Percentiles rank a stretch among this genome's conserved stretches.
Conservation (phyloP, 805 yeast species). For the Hanseniaspora taiwanica region DNA sequence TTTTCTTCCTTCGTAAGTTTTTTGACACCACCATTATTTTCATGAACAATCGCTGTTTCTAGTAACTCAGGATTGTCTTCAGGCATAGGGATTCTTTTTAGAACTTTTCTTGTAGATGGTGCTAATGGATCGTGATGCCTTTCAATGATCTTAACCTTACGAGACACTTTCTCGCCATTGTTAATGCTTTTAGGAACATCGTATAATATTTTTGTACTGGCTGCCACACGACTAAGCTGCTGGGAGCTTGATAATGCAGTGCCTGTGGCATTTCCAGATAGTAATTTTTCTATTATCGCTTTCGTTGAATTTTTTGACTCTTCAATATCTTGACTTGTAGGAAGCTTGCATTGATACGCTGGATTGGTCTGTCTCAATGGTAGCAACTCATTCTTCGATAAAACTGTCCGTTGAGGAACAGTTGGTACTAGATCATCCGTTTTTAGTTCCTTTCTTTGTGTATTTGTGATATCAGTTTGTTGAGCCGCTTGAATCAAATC, state of each 20-base stretch:
- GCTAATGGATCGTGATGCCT: conserved; percentile 71
- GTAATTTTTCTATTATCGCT: neutral
- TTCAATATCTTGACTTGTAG: neutral
- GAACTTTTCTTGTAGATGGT: conserved; percentile 58
- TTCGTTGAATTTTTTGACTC: neutral
- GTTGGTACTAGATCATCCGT: no score
- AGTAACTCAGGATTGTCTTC: conserved; percentile 23
- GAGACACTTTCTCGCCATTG: neutral
- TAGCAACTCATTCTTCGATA: no score
- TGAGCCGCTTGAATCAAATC: no score
- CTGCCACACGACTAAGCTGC: no score
- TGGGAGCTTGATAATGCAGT: neutral
- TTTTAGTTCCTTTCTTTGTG: no score
- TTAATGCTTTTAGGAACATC: neutral
- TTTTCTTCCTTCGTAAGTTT: conserved; percentile 58
- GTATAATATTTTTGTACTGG: neutral
- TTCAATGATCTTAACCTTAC: conserved; percentile 21
- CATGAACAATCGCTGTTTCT: conserved; percentile 61
- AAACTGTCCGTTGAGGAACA: no score
- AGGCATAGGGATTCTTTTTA: conserved; percentile 58
- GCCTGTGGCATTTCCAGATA: neutral
- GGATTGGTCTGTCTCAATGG: neutral
- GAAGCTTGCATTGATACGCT: neutral
- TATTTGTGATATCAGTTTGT: no score
- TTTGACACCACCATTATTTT: conserved; percentile 30